Evolutionary conservation across 495 filamentous ascomycete genomes (phyloP).

Genomic region (Cenococcum geophilum): DNA sequence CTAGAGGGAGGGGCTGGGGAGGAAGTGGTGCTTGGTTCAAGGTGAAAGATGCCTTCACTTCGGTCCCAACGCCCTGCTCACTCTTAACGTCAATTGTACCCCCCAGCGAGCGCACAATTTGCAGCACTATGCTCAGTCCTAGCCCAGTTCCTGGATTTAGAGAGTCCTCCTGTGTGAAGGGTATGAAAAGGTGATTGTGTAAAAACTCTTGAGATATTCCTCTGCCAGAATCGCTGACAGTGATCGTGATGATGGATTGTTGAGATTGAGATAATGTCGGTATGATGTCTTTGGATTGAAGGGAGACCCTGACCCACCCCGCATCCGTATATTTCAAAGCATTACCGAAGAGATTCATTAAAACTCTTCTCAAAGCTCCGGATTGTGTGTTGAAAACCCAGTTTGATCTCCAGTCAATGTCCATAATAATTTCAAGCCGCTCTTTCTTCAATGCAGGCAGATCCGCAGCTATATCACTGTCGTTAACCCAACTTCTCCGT

Average conservation of each 20-base stretch:
- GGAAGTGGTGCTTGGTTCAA: too few relatives aligned
- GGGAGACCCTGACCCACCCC: constrained; percentile 58
- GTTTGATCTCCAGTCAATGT: constrained; percentile 52
- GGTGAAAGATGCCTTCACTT: too few relatives aligned
- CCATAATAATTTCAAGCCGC: constrained; percentile 55
- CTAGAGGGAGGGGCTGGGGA: too few relatives aligned
- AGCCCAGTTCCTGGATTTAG: constrained; percentile 59
- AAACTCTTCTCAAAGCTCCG: constrained; percentile 64
- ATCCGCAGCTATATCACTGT: too few relatives aligned
- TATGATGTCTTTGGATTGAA: constrained; percentile 45
- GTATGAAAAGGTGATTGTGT: constrained; percentile 58
- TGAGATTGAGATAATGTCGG: too few relatives aligned
- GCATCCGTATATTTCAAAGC: constrained; percentile 57
- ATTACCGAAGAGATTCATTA: constrained; percentile 82
- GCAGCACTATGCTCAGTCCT: constrained; percentile 57
- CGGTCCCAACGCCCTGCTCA: constrained; percentile 51
- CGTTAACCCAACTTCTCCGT: too few relatives aligned
- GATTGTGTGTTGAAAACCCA: constrained; percentile 64
- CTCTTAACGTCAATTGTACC: constrained; percentile 57
- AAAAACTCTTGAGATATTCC: constrained; percentile 67
- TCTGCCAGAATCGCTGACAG: constrained; percentile 58
- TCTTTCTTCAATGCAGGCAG: too few relatives aligned
- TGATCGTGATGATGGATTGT: constrained; percentile 45
- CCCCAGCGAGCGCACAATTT: constrained; percentile 55
- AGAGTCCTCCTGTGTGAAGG: constrained; percentile 66